Evolutionary conservation across 2,329 filamentous ascomycete genomes (phyloP), one percentile per base, ranked within the genome.

Genomic region (Juglanconis sp.): DNA sequence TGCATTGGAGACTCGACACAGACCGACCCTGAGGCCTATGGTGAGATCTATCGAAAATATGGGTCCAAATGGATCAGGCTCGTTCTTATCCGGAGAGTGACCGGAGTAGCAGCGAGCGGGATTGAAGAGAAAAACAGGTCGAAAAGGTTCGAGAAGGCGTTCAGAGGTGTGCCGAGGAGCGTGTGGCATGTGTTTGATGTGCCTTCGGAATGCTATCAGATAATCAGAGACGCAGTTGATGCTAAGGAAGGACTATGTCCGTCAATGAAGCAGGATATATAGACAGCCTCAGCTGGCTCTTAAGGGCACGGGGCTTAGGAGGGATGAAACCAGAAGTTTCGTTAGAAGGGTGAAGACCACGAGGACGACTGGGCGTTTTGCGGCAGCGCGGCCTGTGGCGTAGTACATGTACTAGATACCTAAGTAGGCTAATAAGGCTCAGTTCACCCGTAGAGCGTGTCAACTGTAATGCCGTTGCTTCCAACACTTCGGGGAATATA

Each of bases 1-100:
- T 88, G 88, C 66, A 87, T 98, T 65, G 94, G 94, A 1, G 94
- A 98, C 74, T 94, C 89, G 44, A 97, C 93, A 0, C 94, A 97
- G 74, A 89, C 86, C 32, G 94, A 98, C 68, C 93, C 94, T 0
- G 94, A 98, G 72, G 86, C 91, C 0, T 98, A 97, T 70, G 93
- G 88, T 34, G 87, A 93, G 66, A 86, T 91, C 74, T 88, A 84
- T 67, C 81, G 86, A 56, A 80, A 81, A 53, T 84, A 87, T 64
- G 47, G 47, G 10, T 87, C 88, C 0, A 85, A 82, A 6, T 97
- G 92, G 91, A 85, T 97, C 63, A 85, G 85, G 63, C 83, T 90
- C 11, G 95, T 98, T 51, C 88, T 91, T 65, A 96, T 97, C 68
- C 85, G 93, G 57, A 94, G 91, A 70, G 92, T 95, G 0, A 87